A percentile compares a stretch with the other conserved stretches of the same genome.
Evolutionary conservation across 2,329 filamentous ascomycete species (phyloP).

Genomic region (Westerdykella aurantiaca): DNA sequence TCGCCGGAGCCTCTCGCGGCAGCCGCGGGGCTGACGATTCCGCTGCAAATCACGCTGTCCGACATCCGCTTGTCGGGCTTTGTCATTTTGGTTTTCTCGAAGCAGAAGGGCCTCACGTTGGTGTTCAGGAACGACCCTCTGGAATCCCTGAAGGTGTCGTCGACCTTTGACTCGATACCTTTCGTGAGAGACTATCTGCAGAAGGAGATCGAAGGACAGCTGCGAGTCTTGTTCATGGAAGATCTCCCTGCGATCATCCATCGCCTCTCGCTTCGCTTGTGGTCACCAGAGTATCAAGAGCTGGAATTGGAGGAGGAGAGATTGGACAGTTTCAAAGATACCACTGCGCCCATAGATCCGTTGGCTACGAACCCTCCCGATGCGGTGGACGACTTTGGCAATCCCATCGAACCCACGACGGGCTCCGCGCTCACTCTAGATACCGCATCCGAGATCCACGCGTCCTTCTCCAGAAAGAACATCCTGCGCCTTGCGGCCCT

Average conservation of each 20-base stretch:
- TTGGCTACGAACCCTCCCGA: constrained; percentile 74
- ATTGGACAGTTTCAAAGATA: constrained; percentile 45
- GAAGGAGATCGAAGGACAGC: constrained; percentile 87
- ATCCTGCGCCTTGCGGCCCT: constrained; percentile 74
- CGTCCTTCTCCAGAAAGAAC: constrained; percentile 93
- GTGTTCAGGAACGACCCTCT: constrained; percentile 98
- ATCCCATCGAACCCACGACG: constrained; percentile 67
- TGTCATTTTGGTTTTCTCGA: constrained; percentile 95
- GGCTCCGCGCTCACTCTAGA: constrained; percentile 75
- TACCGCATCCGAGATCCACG: constrained; percentile 72
- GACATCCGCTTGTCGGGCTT: constrained; percentile 95
- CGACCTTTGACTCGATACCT: constrained; percentile 97
- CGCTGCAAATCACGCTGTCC: constrained; percentile 92
- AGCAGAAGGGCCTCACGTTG: constrained; percentile 91
- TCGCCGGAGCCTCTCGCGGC: constrained; percentile 90
- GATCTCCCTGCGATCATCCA: constrained; percentile 96
- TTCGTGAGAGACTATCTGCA: constrained; percentile 97
- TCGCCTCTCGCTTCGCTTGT: constrained; percentile 77
- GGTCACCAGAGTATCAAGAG: constrained; percentile 78
- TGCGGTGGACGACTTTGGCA: constrained; percentile 74
- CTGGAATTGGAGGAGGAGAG: constrained; percentile 54
- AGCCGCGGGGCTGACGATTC: constrained; percentile 87
- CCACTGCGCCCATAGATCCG: constrained; percentile 65
- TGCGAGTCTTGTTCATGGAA: constrained; percentile 94
- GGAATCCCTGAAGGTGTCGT: constrained; percentile 96